Evolutionary conservation across 2,329 filamentous ascomycete species (phyloP).

Genomic region (Monilinia fructigena): DNA sequence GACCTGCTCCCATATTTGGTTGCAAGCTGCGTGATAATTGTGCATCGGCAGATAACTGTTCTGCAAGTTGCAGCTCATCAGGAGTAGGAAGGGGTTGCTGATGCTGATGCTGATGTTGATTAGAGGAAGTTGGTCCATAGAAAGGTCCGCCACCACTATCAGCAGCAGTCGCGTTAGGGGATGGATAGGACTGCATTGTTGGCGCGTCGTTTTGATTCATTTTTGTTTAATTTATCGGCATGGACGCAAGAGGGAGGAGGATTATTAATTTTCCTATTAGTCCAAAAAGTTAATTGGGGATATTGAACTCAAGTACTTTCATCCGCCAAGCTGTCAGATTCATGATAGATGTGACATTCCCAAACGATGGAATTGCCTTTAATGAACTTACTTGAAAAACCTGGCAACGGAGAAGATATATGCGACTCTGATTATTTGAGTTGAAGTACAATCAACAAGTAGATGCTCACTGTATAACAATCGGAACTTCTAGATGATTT

Average conservation of each 20-base stretch:
- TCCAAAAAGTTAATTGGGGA: constrained; percentile 29
- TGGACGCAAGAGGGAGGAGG: constrained; percentile 23
- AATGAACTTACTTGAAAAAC: constrained; percentile 32
- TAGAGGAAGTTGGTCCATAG: constrained; percentile 32
- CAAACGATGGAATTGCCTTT: constrained; percentile 31
- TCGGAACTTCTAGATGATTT: not conserved
- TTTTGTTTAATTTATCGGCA: constrained; percentile 28
- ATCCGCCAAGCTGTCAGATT: constrained; percentile 9
- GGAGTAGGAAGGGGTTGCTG: constrained; percentile 36
- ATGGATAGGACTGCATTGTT: constrained; percentile 39
- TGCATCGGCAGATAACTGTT: constrained; percentile 33
- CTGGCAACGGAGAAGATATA: constrained; percentile 21
- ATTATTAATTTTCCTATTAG: constrained; percentile 26
- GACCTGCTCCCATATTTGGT: constrained; percentile 44
- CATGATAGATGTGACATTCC: constrained; percentile 22
- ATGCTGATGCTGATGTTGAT: constrained; percentile 34
- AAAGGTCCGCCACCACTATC: constrained; percentile 36
- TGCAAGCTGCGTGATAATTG: constrained; percentile 49
- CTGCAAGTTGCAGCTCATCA: constrained; percentile 42
- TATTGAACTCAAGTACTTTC: constrained; percentile 23
- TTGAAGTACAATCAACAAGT: constrained; percentile 16
- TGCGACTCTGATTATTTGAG: constrained; percentile 25
- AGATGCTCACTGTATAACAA: constrained; percentile 19
- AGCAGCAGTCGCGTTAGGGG: constrained; percentile 35
- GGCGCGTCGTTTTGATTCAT: constrained; percentile 33